phyloP scores from a whole-genome alignment of 768 basidiomycete genomes.

The Tylopilus rubrobrunneus region DNA sequence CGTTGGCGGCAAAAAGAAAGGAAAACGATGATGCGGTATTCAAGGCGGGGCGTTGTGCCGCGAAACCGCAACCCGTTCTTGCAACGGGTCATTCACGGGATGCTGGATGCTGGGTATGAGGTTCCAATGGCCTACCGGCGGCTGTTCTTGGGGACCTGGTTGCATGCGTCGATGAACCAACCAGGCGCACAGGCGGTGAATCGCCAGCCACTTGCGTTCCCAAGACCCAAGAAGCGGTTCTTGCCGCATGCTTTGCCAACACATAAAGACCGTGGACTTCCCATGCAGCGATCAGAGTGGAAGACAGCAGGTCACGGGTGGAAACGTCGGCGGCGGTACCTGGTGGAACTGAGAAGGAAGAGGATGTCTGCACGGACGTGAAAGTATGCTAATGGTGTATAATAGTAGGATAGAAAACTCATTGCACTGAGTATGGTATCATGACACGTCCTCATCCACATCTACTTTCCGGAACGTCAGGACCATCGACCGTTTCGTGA shows the following conservation, averaged over 20 bases:
- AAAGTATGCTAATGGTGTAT: slow-evolving; percentile 27
- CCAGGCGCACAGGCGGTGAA: slow-evolving; percentile 11
- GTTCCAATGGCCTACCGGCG: slow-evolving; percentile 39
- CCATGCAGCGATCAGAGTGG: slow-evolving; percentile 27
- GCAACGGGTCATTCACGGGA: slow-evolving; percentile 36
- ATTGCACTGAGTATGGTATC: slow-evolving; percentile 7
- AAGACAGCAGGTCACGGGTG: slow-evolving; percentile 19
- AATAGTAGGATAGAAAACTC: slow-evolving; percentile 17
- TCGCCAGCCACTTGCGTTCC: slow-evolving; percentile 27
- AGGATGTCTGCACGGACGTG: slow-evolving; percentile 12
- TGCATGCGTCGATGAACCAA: slow-evolving; percentile 18
- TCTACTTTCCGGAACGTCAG: slow-evolving; percentile 42
- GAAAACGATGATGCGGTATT: slow-evolving; percentile 26
- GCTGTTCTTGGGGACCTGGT: slow-evolving; percentile 37
- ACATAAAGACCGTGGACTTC: slow-evolving; percentile 34
- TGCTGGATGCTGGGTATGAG: slow-evolving; percentile 37
- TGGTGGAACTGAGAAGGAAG: neutral
- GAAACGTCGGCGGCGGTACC: slow-evolving; percentile 15
- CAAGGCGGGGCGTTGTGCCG: slow-evolving; percentile 22
- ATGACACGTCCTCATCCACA: neutral
- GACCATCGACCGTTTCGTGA: slow-evolving; percentile 34
- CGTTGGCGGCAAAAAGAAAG: slow-evolving; percentile 31
- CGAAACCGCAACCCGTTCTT: slow-evolving; percentile 33
- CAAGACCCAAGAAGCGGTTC: slow-evolving; percentile 18
- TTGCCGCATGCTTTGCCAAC: slow-evolving; percentile 25